Conservation (phyloP, 176 grass and related monocot genomes). For the Musa acuminata region DNA sequence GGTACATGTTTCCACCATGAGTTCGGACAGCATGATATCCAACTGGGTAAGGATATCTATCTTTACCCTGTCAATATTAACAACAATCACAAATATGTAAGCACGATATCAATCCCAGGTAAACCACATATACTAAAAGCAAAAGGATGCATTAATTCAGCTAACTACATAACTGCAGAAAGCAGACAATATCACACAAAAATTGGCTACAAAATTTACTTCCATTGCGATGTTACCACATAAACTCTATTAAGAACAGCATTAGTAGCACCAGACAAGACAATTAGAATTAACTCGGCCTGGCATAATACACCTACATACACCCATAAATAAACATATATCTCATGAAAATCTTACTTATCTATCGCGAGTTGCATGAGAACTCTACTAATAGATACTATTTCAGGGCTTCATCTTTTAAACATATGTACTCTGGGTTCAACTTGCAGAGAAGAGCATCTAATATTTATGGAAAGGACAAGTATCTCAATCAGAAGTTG, state of each 20-base stretch:
- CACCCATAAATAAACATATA: neutral
- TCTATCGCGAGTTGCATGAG: neutral
- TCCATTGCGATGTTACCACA: neutral
- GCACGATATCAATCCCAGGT: neutral
- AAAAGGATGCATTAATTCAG: neutral
- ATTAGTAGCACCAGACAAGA: neutral
- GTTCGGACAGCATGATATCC: slow-evolving; percentile 55
- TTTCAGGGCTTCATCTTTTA: no score
- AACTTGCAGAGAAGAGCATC: no score
- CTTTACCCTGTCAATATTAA: slow-evolving; percentile 53
- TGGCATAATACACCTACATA: neutral
- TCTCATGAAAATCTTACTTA: neutral
- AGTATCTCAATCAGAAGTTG: neutral
- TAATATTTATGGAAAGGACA: neutral
- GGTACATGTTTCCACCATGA: slow-evolving; percentile 48
- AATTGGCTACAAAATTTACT: neutral
- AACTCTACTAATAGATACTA: no score
- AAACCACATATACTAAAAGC: neutral
- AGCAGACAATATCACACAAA: neutral
- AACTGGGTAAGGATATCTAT: slow-evolving; percentile 71
- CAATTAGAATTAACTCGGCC: neutral
- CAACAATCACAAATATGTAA: slow-evolving; percentile 10
- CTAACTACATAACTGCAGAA: neutral
- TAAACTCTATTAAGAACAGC: neutral
- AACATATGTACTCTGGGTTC: no score